phyloP scores from a whole-genome alignment of 2,329 filamentous ascomycete species.

The Penicillium oxalicum region DNA sequence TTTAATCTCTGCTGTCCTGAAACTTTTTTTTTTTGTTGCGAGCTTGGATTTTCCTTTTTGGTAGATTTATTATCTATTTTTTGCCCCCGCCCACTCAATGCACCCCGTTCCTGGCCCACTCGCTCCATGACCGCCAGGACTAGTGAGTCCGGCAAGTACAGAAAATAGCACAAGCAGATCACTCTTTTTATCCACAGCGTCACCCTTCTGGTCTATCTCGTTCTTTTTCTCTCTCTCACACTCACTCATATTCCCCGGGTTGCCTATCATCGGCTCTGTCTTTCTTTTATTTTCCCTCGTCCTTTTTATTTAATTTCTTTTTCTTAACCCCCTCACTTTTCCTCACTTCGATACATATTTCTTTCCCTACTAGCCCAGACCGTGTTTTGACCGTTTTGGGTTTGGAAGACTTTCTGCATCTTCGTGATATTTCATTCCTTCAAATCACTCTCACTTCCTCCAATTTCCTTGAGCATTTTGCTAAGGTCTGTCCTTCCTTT shows the following conservation, averaged over 20 bases:
- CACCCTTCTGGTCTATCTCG: conserved; percentile 20
- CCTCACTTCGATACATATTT: conserved; percentile 19
- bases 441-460: conserved; percentile 16
- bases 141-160: conserved; percentile 24
- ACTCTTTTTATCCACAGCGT: conserved; percentile 31
- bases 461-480: conserved; percentile 18
- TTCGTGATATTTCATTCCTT: conserved; percentile 22
- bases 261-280: conserved; percentile 26
- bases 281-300: conserved; percentile 28
- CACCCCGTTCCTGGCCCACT: conserved; percentile 21
- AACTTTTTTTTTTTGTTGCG: background rate
- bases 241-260: conserved; percentile 9
- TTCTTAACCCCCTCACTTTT: conserved; percentile 16
- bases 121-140: conserved; percentile 17
- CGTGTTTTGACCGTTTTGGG: conserved; percentile 28
- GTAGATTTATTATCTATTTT: background rate
- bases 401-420: conserved; percentile 19
- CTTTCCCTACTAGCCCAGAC: conserved; percentile 21
- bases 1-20: no score
- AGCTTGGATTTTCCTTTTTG: background rate
- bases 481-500: conserved; percentile 34
- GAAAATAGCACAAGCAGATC: conserved; percentile 33
- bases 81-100: conserved; percentile 18
- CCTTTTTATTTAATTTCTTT: conserved; percentile 26
- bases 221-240: conserved; percentile 14